A percentile compares a stretch with the other conserved stretches of the same genome.
phyloP scores from a whole-genome alignment of 176 grass and related monocot species.

The Melocanna baccifera region DNA sequence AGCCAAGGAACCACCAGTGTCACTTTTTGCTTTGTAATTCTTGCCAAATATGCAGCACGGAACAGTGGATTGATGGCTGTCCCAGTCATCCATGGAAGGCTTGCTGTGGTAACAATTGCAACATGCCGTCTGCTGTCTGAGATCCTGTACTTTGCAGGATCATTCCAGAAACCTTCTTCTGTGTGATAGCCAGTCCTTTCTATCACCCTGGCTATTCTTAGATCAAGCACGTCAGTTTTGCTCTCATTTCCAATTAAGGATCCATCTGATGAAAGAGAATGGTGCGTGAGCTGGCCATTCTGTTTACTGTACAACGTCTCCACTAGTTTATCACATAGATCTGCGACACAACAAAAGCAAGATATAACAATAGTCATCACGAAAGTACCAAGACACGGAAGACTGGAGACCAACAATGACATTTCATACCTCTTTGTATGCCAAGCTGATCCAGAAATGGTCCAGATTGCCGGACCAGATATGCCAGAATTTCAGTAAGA shows the following conservation, averaged over 20 bases:
- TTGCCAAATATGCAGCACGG: conserved; percentile 88
- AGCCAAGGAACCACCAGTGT: conserved; percentile 87
- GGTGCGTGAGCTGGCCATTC: conserved; percentile 47
- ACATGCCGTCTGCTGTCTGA: conserved; percentile 66
- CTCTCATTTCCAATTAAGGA: conserved; percentile 52
- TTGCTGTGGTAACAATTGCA: conserved; percentile 90
- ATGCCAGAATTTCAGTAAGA: conserved; percentile 71
- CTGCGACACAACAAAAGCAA: conserved; percentile 42
- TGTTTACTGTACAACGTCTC: conserved; percentile 53
- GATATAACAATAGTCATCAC: not conserved
- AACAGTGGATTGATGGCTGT: conserved; percentile 96
- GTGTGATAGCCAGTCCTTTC: conserved; percentile 65
- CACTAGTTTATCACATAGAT: conserved; percentile 67
- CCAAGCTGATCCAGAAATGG: conserved; percentile 89
- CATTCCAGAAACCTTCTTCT: conserved; percentile 53
- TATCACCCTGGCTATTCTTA: conserved; percentile 83
- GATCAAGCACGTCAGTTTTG: conserved; percentile 60
- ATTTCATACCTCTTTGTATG: conserved; percentile 56
- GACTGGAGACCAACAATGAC: not conserved
- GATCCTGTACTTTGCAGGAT: conserved; percentile 45
- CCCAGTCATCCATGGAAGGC: conserved; percentile 98
- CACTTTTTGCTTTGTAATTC: conserved; percentile 70
- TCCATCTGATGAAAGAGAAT: conserved; percentile 46
- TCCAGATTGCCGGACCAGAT: conserved; percentile 73
- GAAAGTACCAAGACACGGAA: not conserved